Base-by-base conservation (phyloP, 164 flowering plant genomes). In the Magnolia sinica region DNA sequence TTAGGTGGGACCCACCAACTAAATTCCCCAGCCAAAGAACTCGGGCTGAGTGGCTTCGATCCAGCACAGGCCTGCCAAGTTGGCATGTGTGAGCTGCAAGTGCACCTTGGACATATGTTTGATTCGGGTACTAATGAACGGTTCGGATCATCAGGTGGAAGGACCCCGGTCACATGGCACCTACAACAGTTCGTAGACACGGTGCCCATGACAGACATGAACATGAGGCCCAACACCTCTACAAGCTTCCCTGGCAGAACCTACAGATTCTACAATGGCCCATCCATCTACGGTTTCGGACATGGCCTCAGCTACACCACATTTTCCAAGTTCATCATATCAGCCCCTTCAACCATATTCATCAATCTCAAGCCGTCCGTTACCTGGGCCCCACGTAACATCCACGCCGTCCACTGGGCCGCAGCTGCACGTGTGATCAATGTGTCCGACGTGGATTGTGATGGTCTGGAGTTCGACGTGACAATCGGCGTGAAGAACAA, bases 201-300 rank as follows among this genome's bases (percentile, higher is more conserved):
- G 37, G 85, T 92, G 13, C 88, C 87, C 13, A 89, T 91, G 92
- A 88, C 97, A 73, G 85, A 86, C 73, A 92, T 89, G 95, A 84
- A 80, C 80, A 83, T 92, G 89, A 84, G 93, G 76, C 74, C 94
- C 18, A 80, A 85, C 78, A 14, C 84, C 9, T 70, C 86, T 0
- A 64, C 24, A 0, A 78, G 77, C 76, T 86, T 72, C 78, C 95
- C 95, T 0, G 97, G 97, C 16, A 83, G 95, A 76, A 91, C 95
- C 19, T 90, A 92, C 74, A 64, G 91, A 3, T 92, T 92, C 80
- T 92, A 86, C 86, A 81, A 76, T 0, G 93, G 93, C 13, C 71
- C 79, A 73, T 11, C 82, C 13, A 9, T 90, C 8, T 91, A 82
- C 59, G 16, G 72, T 2, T 91, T 90, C 27, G 97, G 97, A 1